Percentiles rank a stretch among this genome's conserved stretches.
Evolutionary conservation across 805 yeast species (phyloP).

Genomic region (Kluyveromyces wickerhamii): DNA sequence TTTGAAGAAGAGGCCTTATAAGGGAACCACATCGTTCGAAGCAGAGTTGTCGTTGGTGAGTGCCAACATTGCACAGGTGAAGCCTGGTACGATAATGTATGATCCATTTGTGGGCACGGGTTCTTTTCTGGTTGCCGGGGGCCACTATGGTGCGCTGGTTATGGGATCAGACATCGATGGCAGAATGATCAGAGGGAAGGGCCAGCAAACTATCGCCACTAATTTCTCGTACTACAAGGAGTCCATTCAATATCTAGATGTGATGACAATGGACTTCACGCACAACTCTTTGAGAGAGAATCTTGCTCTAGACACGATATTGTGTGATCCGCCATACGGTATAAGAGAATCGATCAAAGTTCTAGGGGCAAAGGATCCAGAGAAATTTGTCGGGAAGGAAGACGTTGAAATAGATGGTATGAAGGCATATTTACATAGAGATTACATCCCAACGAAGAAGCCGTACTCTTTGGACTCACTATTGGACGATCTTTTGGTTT

Average conservation of each 20-base stretch:
- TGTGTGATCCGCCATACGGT: slow-evolving; percentile 98
- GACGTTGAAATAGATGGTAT: slow-evolving; percentile 68
- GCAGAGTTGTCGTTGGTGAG: slow-evolving; percentile 85
- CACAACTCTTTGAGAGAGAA: slow-evolving; percentile 68
- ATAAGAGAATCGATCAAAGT: slow-evolving; percentile 93
- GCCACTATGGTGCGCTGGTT: slow-evolving; percentile 70
- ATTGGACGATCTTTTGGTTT: slow-evolving; percentile 68
- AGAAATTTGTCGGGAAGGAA: slow-evolving; percentile 65
- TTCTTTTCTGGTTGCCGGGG: slow-evolving; percentile 82
- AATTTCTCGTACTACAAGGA: slow-evolving; percentile 75
- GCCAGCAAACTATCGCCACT: slow-evolving; percentile 38
- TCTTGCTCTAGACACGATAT: slow-evolving; percentile 65
- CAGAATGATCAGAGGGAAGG: slow-evolving; percentile 62
- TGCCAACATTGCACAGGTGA: slow-evolving; percentile 77
- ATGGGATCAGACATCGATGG: slow-evolving; percentile 91
- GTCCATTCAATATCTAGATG: slow-evolving; percentile 53
- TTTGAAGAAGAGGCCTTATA: slow-evolving; percentile 71
- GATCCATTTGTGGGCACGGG: slow-evolving; percentile 99
- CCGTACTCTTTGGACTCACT: slow-evolving; percentile 75
- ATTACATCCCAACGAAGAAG: slow-evolving; percentile 87
- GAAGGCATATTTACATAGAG: slow-evolving; percentile 66
- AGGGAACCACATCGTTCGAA: slow-evolving; percentile 95
- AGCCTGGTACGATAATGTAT: slow-evolving; percentile 57
- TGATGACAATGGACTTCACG: slow-evolving; percentile 89
- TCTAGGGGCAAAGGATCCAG: slow-evolving; percentile 72